Evolutionary conservation across 139 green algal species (phyloP).

Genomic region (Spirogloea muscicola): DNA sequence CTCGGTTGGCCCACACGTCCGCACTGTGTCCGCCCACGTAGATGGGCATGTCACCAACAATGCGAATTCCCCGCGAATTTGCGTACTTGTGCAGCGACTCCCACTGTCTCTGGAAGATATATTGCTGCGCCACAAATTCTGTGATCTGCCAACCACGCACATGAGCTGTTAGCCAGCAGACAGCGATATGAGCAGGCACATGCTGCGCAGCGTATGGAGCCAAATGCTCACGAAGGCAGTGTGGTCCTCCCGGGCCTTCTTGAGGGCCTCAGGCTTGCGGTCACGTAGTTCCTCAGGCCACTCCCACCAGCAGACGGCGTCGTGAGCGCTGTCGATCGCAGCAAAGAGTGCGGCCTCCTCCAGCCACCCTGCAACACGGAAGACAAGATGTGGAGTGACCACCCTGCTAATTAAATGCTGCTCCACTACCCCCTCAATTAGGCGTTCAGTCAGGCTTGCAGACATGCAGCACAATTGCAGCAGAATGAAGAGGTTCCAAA

Average conservation of each 20-base stretch:
- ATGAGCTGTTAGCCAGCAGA: too few species aligned
- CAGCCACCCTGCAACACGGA: constrained; percentile 79
- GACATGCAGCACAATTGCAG: too few species aligned
- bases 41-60: constrained; percentile 98
- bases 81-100: constrained; percentile 71
- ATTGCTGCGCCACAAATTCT: constrained; percentile 86
- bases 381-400: too few species aligned
- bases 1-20: constrained; percentile 91
- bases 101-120: constrained; percentile 95
- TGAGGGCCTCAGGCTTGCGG: constrained; percentile 47
- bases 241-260: constrained; percentile 45
- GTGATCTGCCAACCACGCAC: too few species aligned
- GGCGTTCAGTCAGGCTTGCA: too few species aligned
- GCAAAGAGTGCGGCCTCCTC: constrained; percentile 82
- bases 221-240: constrained; percentile 38
- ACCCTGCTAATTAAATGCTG: too few species aligned
- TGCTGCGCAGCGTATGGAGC: too few species aligned
- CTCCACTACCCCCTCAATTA: too few species aligned
- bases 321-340: constrained; percentile 37
- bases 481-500: too few species aligned
- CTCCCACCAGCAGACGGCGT: constrained; percentile 80
- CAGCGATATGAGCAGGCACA: too few species aligned
- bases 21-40: constrained; percentile 71
- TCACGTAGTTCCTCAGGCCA: constrained; percentile 69
- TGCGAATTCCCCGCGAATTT: constrained; percentile 72